A percentile compares a stretch with the other conserved stretches of the same genome.
Conservation (phyloP, 306 rosid genomes). For the Vicia villosa region DNA sequence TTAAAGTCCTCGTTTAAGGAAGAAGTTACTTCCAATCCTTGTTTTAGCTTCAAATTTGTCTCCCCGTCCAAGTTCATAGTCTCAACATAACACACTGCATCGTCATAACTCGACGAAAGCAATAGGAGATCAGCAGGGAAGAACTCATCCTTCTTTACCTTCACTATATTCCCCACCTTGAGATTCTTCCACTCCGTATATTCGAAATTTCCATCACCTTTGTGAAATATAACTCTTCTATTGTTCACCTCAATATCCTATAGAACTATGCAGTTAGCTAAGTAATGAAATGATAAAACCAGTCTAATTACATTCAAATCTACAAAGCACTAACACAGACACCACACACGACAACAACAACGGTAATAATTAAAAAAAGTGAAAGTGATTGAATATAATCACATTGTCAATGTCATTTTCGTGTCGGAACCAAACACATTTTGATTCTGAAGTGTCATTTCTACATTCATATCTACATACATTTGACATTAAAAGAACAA, state of each 20-base stretch:
- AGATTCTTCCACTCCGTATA: conserved; percentile 71
- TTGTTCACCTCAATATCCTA: conserved; percentile 85
- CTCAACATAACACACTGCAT: conserved; percentile 88
- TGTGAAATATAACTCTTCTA: conserved; percentile 60
- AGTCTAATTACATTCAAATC: conserved; percentile 4
- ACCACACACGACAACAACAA: background rate
- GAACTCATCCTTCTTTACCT: conserved; percentile 73
- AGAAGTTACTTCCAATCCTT: conserved; percentile 74
- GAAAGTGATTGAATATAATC: background rate
- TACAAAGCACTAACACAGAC: background rate
- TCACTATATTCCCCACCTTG: conserved; percentile 79
- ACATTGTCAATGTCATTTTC: background rate
- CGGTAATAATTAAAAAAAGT: background rate
- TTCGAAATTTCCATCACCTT: conserved; percentile 56
- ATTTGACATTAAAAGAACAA: background rate
- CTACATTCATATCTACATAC: background rate
- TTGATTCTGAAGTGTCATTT: background rate
- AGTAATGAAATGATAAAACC: background rate
- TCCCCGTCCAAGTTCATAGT: conserved; percentile 96
- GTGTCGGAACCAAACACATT: background rate
- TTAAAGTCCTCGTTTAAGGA: conserved; percentile 50
- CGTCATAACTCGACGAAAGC: conserved; percentile 85
- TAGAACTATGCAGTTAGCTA: conserved; percentile 8
- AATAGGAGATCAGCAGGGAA: conserved; percentile 86
- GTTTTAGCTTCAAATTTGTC: conserved; percentile 84